Conservation (phyloP, 352 stramenopile genomes). For the Phytophthora sp. region DNA sequence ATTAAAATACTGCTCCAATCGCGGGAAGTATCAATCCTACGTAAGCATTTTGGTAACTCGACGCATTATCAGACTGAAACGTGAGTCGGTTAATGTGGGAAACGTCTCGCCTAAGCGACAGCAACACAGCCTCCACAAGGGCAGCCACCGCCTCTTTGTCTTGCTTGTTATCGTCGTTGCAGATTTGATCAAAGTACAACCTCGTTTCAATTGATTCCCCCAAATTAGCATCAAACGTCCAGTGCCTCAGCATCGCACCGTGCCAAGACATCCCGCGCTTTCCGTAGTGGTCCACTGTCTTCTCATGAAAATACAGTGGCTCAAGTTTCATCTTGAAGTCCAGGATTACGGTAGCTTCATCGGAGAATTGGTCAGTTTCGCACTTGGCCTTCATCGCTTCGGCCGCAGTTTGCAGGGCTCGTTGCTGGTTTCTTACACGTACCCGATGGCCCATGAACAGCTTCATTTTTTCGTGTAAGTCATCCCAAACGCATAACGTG, state of each 20-base stretch:
- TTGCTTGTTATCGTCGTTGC: background rate
- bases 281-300: background rate
- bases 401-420: background rate
- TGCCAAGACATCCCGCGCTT: slow-evolving; percentile 9
- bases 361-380: too few relatives aligned
- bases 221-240: background rate
- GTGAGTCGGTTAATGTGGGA: slow-evolving; percentile 26
- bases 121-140: slow-evolving; percentile 38
- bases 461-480: slow-evolving; percentile 5
- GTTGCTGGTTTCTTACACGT: slow-evolving; percentile 5
- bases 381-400: background rate
- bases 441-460: slow-evolving; percentile 8
- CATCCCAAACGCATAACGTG: background rate
- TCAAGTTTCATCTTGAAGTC: slow-evolving; percentile 18
- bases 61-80: slow-evolving; percentile 36
- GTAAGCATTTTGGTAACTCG: slow-evolving; percentile 35
- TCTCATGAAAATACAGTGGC: slow-evolving; percentile 6
- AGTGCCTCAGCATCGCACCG: background rate
- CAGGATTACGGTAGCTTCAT: slow-evolving; percentile 12
- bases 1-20: too few relatives aligned
- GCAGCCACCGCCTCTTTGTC: slow-evolving; percentile 7
- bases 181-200: slow-evolving; percentile 11
- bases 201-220: background rate
- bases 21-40: slow-evolving; percentile 25
- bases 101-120: slow-evolving; percentile 20